Base-by-base conservation (phyloP, 441 rosid genomes). In the Gossypium schwendimanii region DNA sequence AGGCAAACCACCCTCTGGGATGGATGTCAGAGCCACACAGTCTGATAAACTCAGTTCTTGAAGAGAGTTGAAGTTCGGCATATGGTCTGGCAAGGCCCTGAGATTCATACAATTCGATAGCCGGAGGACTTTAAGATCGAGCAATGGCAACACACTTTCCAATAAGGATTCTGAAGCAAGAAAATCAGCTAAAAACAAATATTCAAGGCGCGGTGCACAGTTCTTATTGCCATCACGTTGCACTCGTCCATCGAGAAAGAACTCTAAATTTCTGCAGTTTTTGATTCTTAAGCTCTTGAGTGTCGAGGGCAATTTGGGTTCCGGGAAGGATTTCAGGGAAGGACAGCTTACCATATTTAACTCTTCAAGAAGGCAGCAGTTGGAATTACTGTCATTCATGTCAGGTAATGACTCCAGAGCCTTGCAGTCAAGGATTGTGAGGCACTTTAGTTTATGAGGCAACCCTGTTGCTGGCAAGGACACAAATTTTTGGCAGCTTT, bases 1-100 rank as follows among this genome's bases (percentile, higher is more conserved):
- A 2, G 82, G 78, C 55, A 81, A 80, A 12, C 79, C 79, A 4
- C 75, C 78, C 20, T 57, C 62, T 6, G 81, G 80, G 63, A 79
- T 78, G n/a, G 76, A 77, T 49, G 15, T 28, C 11, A 79, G 47
- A 55, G 47, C 69, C 8, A n/a, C 47, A 18, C 84, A 82, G 53
- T 52, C 15, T 9, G 17, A 7, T 12, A 82, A 69, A 12, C 2
- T 14, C 0, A 85, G 26, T 52, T 57, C 59, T 67, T 67, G 73
- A 71, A 84, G 84, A 47, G 71, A 77, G 10, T 60, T 31, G 21
- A 84, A 73, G 26, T 58, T 44, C 36, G 47, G 54, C 80, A 82
- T 71, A 12, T 28, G 63, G 55, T 39, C 54, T 0, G 84, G 81
- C 12, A 84, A 76, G 12, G 58, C 72, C 14, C 9, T 54, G 39